Conservation (phyloP, 768 basidiomycete genomes). For the Boletus eberwhitei region DNA sequence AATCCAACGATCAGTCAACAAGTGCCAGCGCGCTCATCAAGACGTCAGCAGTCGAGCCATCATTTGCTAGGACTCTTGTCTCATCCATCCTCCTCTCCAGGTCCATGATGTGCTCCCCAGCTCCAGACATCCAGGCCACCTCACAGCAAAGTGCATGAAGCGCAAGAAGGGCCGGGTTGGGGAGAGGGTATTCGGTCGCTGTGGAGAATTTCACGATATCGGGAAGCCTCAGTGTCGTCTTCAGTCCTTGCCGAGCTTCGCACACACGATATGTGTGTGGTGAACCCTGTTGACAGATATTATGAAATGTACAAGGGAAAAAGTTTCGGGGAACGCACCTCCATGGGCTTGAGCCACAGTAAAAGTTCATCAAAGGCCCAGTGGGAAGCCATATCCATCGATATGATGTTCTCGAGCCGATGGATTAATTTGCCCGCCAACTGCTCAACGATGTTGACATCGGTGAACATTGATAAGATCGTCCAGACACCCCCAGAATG, state of each 20-base stretch:
- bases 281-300: background rate
- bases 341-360: conserved; percentile 6
- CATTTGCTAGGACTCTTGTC: background rate
- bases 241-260: background rate
- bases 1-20: too few species aligned
- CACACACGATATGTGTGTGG: background rate
- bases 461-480: background rate
- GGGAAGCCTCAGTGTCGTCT: background rate
- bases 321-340: background rate
- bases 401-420: background rate
- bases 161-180: background rate
- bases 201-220: conserved; percentile 1
- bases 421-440: background rate
- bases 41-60: background rate
- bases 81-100: conserved; percentile 1
- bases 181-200: background rate
- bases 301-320: background rate
- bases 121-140: conserved; percentile 6
- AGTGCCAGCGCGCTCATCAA: background rate
- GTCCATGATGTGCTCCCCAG: background rate
- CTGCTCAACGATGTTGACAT: background rate
- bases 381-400: background rate
- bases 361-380: background rate
- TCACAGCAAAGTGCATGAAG: conserved; percentile 10
- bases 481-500: background rate